Evolutionary conservation across 192 early-diverging fungal species (phyloP).

Genomic region (Cetraspora pellucida): DNA sequence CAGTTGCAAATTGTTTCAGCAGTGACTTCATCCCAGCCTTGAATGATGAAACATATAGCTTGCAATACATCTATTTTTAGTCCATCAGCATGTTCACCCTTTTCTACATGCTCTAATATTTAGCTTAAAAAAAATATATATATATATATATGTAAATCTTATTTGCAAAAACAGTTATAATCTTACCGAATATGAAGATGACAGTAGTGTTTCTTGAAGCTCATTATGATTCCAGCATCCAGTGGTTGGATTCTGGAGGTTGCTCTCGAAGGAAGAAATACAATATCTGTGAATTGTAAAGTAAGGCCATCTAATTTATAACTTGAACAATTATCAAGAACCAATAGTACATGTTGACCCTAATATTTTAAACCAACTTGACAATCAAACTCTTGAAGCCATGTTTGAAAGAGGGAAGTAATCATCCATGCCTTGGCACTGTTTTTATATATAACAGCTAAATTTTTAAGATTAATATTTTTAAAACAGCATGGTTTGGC

Average conservation of each 20-base stretch:
- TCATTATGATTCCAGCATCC: background rate
- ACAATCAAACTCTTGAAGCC: slow-evolving; percentile 17
- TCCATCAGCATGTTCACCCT: background rate
- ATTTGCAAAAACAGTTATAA: background rate
- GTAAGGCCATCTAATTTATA: slow-evolving; percentile 18
- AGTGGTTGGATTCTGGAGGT: slow-evolving; percentile 9
- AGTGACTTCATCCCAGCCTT: slow-evolving; percentile 2
- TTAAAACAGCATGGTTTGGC: slow-evolving; percentile 25
- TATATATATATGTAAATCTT: background rate
- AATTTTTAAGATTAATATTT: slow-evolving; percentile 22
- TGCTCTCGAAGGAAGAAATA: slow-evolving; percentile 10
- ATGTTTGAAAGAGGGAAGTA: slow-evolving; percentile 21
- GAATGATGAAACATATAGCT: background rate
- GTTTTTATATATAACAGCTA: slow-evolving; percentile 16
- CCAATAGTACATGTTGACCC: background rate
- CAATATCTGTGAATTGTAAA: slow-evolving; percentile 1
- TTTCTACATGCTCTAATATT: slow-evolving; percentile 1
- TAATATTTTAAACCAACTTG: slow-evolving; percentile 11
- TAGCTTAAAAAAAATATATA: background rate
- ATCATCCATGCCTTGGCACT: slow-evolving; percentile 26
- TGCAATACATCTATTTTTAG: background rate
- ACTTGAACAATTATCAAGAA: slow-evolving; percentile 32
- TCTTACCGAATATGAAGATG: background rate
- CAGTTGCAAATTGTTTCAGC: slow-evolving; percentile 10
- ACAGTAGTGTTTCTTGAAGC: slow-evolving; percentile 11